A percentile compares a stretch with the other conserved stretches of the same genome.
Evolutionary conservation across 208 protist genomes (phyloP).

Genomic region (Balamuthia mandrillaris): DNA sequence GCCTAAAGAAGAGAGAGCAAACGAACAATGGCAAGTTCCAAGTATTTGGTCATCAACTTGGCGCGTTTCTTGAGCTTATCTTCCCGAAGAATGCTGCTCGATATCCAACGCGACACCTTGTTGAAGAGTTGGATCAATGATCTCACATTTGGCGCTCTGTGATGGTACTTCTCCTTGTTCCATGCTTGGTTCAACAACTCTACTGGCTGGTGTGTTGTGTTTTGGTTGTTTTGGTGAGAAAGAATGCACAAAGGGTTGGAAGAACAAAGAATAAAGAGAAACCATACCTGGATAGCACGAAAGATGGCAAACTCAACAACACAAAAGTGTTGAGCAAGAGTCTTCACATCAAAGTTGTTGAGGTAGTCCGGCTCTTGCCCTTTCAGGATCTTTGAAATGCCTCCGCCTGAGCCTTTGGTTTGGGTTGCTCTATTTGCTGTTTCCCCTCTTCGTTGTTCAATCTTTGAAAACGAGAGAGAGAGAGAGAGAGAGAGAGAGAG

Average conservation of each 20-base stretch:
- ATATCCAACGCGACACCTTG: constrained; percentile 56
- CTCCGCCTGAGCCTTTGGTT: no score
- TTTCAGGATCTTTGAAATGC: no score
- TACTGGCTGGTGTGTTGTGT: constrained; percentile 34
- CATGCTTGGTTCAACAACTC: constrained; percentile 68
- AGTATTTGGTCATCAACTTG: constrained; percentile 56
- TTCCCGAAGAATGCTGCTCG: constrained; percentile 45
- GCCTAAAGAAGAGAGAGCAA: neutral
- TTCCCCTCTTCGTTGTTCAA: no score
- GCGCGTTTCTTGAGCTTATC: constrained; percentile 44
- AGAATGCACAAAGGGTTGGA: neutral
- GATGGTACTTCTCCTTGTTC: constrained; percentile 66
- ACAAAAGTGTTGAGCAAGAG: neutral
- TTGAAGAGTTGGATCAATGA: constrained; percentile 72
- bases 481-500: no score
- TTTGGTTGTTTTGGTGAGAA: neutral
- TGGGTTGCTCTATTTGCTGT: no score
- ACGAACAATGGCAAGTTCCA: constrained; percentile 49
- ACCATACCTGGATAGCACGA: neutral
- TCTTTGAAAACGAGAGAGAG: no score
- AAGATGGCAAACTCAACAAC: constrained; percentile 14
- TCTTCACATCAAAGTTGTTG: no score
- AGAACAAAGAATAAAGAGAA: neutral
- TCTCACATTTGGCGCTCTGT: constrained; percentile 60
- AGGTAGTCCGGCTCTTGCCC: no score